Conservation (phyloP, 2,329 filamentous ascomycete species). For the Blastomyces silverae region DNA sequence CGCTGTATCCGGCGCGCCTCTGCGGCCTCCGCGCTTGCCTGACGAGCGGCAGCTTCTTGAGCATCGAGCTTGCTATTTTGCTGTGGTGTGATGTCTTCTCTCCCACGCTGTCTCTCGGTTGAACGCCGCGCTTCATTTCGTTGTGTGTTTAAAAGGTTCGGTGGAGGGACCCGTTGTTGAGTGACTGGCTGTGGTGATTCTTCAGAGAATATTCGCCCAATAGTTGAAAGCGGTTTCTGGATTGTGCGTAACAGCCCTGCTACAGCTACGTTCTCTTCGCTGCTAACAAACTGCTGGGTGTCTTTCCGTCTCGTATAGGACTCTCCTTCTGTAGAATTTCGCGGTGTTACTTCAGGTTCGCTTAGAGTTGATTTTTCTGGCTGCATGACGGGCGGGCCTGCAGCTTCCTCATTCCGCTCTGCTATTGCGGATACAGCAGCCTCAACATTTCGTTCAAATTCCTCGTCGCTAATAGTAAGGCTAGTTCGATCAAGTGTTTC, state of each 20-base stretch:
- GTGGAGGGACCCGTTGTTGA: constrained; percentile 7
- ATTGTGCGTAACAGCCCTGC: constrained; percentile 81
- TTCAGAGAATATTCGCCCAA: constrained; percentile 90
- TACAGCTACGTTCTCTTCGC: constrained; percentile 73
- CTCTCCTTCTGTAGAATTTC: constrained; percentile 55
- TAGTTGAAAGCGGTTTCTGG: constrained; percentile 80
- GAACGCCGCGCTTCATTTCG: constrained; percentile 26
- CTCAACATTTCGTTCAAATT: constrained; percentile 96
- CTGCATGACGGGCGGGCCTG: constrained; percentile 37
- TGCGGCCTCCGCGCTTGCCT: constrained; percentile 82
- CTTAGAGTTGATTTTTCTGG: constrained; percentile 46
- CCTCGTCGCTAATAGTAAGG: constrained; percentile 85
- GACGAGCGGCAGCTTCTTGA: constrained; percentile 80
- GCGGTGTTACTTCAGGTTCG: constrained; percentile 52
- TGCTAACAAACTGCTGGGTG: constrained; percentile 39
- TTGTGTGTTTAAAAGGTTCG: neutral
- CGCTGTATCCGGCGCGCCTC: constrained; percentile 76
- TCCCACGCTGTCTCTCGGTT: constrained; percentile 25
- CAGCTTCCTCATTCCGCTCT: constrained; percentile 66
- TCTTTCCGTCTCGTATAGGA: constrained; percentile 42
- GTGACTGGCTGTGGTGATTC: constrained; percentile 35
- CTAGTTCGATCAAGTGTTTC: constrained; percentile 93
- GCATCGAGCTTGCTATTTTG: constrained; percentile 52
- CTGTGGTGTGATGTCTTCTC: constrained; percentile 26
- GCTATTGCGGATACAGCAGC: constrained; percentile 91